A percentile compares a stretch with the other conserved stretches of the same genome.
These are phyloP conservation scores for Artemisia annua DNA, from an alignment of 129 eudicot species.

Conservation along the genomic window DNA sequence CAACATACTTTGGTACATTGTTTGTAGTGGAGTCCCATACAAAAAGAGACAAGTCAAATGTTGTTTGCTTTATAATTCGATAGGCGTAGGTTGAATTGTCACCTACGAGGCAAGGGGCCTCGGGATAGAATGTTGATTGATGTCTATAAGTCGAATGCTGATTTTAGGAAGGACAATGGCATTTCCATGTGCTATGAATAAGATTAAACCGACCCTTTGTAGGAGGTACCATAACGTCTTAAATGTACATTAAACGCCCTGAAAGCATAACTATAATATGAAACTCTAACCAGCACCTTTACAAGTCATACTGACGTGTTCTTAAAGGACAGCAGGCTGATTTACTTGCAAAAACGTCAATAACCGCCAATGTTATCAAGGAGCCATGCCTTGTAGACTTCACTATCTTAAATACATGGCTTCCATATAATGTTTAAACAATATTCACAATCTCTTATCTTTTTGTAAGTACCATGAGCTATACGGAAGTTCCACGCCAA, in stretches of 20 bases:
- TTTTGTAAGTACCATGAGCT: too few relatives aligned
- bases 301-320: too few relatives aligned
- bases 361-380: not conserved
- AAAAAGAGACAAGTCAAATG: not conserved
- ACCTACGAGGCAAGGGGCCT: conserved; percentile 1
- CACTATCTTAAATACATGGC: too few relatives aligned
- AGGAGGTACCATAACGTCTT: not conserved
- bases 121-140: not conserved
- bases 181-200: not conserved
- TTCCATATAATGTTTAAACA: too few relatives aligned
- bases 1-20: not conserved
- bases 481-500: too few relatives aligned
- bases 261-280: too few relatives aligned
- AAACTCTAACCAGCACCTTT: too few relatives aligned
- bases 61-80: not conserved
- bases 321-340: too few relatives aligned
- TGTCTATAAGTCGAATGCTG: not conserved
- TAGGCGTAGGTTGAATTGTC: not conserved
- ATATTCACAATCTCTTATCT: too few relatives aligned
- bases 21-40: not conserved
- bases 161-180: not conserved
- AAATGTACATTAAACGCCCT: too few relatives aligned
- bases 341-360: too few relatives aligned
- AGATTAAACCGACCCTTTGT: not conserved
- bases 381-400: not conserved